Evolutionary conservation across 2,329 filamentous ascomycete species (phyloP), one percentile per base, ranked within the genome.

Genomic region (Aspergillus amoenus): DNA sequence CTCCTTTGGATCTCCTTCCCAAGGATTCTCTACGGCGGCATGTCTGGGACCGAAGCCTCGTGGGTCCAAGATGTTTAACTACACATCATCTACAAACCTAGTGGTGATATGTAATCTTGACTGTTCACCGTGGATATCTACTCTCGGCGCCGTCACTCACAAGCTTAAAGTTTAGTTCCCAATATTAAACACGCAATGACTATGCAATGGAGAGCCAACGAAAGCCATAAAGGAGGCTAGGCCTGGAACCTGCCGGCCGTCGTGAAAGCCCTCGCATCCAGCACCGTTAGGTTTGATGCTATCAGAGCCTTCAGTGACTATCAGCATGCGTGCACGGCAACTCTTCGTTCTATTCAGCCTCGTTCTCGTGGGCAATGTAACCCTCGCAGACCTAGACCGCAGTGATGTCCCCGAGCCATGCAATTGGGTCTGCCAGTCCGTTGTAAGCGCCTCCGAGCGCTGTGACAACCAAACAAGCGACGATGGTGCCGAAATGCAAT

Each of bases 361-460:
- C 48, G 43, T 70, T 49, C 63, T 70, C 42, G 57, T 60, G 17
- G 49, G 65, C 24, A 64, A 63, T 50, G 37, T 66, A 15, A 59
- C 61, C 18, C 51, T 66, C 9, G 67, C 63, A 34, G 63, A 64
- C 9, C 48, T 72, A n/a, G 67, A 71, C 27, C 56, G 55, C 7
- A 64, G 69, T 41, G 67, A 72, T 44, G 62, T 72, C 41, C 69
- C 69, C 21, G 63, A 56, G 48, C 60, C 57, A 30, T 72, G 69
- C 62, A 68, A 64, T 64, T 42, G 55, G 30, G 65, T 58, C 22
- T 72, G 69, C 52, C 60, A 64, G 3, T 37, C 64, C 1, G 63
- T 69, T 6, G 64, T 70, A 18, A 61, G 58, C 22, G 62, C 61
- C 37, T 61, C 69, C 12, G 46, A 64, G 39, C 59, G 58, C 48